phyloP scores from a whole-genome alignment of 371 early-diverging fungal genomes.

The Mucor saturninus region DNA sequence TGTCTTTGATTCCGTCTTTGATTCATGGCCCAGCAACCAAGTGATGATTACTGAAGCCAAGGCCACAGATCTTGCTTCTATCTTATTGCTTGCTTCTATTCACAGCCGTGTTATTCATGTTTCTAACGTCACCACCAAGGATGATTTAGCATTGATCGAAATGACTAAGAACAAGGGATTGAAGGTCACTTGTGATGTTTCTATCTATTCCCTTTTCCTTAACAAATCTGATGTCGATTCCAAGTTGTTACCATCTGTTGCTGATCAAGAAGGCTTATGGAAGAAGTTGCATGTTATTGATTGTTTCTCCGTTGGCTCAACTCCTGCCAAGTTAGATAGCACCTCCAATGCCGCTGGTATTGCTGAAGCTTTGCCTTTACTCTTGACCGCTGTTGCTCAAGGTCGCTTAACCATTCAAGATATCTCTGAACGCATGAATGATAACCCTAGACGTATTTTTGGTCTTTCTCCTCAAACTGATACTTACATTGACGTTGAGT shows the following conservation, averaged over 20 bases:
- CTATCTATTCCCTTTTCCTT: conserved; percentile 81
- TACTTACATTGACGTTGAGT: conserved; percentile 88
- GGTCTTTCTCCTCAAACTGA: conserved; percentile 85
- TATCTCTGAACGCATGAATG: conserved; percentile 73
- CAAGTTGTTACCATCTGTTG: conserved; percentile 61
- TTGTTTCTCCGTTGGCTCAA: conserved; percentile 84
- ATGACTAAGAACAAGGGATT: conserved; percentile 89
- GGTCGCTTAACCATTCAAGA: conserved; percentile 84
- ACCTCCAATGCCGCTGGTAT: conserved; percentile 64
- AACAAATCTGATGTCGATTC: conserved; percentile 63
- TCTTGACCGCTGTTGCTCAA: conserved; percentile 83
- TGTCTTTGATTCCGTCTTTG: conserved; percentile 69
- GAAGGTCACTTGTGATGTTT: conserved; percentile 91
- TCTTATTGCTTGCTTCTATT: conserved; percentile 84
- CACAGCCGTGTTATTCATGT: conserved; percentile 86
- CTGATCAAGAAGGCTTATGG: conserved; percentile 79
- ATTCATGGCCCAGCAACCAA: conserved; percentile 73
- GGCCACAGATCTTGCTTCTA: conserved; percentile 85
- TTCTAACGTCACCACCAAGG: conserved; percentile 76
- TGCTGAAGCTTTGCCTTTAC: conserved; percentile 78
- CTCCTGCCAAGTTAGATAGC: conserved; percentile 65
- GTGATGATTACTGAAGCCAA: conserved; percentile 85
- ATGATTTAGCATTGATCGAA: conserved; percentile 84
- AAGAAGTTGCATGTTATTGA: conserved; percentile 80
- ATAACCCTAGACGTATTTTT: conserved; percentile 91